Conservation (phyloP, 495 filamentous ascomycete genomes). For the Xylaria curta region DNA sequence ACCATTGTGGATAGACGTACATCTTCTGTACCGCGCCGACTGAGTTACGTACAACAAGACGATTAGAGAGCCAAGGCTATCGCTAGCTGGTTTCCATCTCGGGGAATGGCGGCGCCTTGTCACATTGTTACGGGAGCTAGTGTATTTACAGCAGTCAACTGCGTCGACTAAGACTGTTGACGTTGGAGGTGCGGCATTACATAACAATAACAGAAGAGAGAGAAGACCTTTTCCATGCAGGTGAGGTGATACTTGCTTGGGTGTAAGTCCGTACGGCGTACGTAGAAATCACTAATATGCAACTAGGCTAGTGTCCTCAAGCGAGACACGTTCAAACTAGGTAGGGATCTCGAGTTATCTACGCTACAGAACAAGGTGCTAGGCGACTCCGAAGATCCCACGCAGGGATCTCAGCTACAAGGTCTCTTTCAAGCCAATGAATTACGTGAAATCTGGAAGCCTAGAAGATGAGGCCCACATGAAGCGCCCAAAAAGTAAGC, state of each 20-base stretch:
- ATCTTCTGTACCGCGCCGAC: background rate
- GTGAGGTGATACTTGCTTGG: background rate
- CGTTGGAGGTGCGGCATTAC: background rate
- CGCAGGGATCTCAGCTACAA: slow-evolving; percentile 20
- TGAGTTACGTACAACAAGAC: background rate
- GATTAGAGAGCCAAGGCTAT: background rate
- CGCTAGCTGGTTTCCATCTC: background rate
- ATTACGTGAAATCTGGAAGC: background rate
- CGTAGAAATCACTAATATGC: background rate
- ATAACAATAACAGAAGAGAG: background rate
- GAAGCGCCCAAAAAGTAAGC: slow-evolving; percentile 14
- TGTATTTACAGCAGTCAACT: background rate
- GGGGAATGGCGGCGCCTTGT: slow-evolving; percentile 10
- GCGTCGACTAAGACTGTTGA: background rate
- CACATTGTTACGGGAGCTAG: background rate
- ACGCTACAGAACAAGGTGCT: background rate
- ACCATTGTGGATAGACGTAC: background rate
- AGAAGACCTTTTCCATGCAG: background rate
- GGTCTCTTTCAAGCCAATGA: background rate
- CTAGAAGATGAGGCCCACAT: slow-evolving; percentile 12
- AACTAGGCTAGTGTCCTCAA: background rate
- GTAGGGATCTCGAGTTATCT: slow-evolving; percentile 21
- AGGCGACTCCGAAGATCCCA: slow-evolving; percentile 25
- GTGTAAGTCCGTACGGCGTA: background rate
- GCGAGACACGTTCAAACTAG: slow-evolving; percentile 15